Evolutionary conservation across 768 basidiomycete species (phyloP), one percentile per base, ranked within the genome.

Genomic region (Agaricus bisporus): DNA sequence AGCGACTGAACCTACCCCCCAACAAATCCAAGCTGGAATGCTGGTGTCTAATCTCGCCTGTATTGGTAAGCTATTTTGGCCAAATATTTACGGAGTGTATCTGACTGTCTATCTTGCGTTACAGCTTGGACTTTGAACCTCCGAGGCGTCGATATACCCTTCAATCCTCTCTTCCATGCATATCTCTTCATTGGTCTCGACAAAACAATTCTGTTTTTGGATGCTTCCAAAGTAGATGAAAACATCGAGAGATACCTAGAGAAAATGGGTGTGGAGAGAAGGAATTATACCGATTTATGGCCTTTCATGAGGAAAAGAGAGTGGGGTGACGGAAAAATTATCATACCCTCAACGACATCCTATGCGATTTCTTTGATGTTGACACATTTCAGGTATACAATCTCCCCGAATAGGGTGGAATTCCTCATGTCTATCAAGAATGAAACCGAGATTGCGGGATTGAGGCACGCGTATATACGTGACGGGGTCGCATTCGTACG

Each of bases 391-490:
- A 85, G 88, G 10, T 91, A 88, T 67, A 89, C 89, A 0, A 71
- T 91, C 51, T 69, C 75, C 1, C 83, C 83, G 0, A 84, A 88
- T 6, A 77, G 77, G 41, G 75, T 95, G 22, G 87, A 93, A 55
- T 70, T 79, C 45, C 80, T 87, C 70, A 89, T 94, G 75, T 81
- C 88, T 1, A 72, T 95, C 63, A 99, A 99, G 80, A 98, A 95
- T 65, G 74, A 81, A 39, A 78, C 78, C 26, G 95, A 98, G 70
- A 74, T 97, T 49, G 82, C 86, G 39, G 95, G 95, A 2, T 68
- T 97, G 66, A 77, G 80, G 56, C 72, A 80, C 39, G 95, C 95
- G 0, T 98, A 98, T 68, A 67, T 92, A 14, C 80, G 94, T 49
- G 97, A 99, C 67, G 95, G 93, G 18, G 87, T 80, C 52, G 87